Evolutionary conservation across 2,329 filamentous ascomycete genomes (phyloP).

Genomic region (Tympanopsis confertula): DNA sequence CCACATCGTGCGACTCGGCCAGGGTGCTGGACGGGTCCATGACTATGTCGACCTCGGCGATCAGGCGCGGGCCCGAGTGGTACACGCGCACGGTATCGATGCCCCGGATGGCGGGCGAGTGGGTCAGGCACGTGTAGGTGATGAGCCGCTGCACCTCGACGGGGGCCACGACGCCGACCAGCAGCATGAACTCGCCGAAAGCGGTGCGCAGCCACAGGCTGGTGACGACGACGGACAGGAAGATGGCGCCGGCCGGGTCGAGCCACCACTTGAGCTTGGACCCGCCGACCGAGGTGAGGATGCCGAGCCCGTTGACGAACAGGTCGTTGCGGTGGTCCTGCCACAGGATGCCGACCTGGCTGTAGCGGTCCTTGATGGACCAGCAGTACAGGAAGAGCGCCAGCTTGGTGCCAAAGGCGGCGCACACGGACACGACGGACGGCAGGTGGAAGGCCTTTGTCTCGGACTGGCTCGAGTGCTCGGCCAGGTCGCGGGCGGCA

Average conservation of each 20-base stretch:
- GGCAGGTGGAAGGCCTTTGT: constrained; percentile 65
- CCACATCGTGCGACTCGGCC: constrained; percentile 76
- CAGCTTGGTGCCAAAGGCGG: constrained; percentile 79
- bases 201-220: constrained; percentile 75
- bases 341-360: constrained; percentile 84
- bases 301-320: constrained; percentile 88
- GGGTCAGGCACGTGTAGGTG: constrained; percentile 91
- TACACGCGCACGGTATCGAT: constrained; percentile 95
- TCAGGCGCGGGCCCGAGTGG: constrained; percentile 73
- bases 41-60: constrained; percentile 92
- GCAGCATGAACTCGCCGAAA: constrained; percentile 76
- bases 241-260: constrained; percentile 80
- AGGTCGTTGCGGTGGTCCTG: constrained; percentile 95
- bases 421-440: constrained; percentile 71
- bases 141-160: constrained; percentile 84
- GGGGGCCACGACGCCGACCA: constrained; percentile 80
- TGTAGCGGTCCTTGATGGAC: constrained; percentile 80
- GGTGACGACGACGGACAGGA: constrained; percentile 70
- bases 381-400: constrained; percentile 82
- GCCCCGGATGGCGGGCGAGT: constrained; percentile 67
- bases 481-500: constrained; percentile 59
- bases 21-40: constrained; percentile 70
- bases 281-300: constrained; percentile 80
- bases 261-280: constrained; percentile 88
- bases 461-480: constrained; percentile 28